Evolutionary conservation across 768 basidiomycete genomes (phyloP).

Genomic region (Crucibulum laeve): DNA sequence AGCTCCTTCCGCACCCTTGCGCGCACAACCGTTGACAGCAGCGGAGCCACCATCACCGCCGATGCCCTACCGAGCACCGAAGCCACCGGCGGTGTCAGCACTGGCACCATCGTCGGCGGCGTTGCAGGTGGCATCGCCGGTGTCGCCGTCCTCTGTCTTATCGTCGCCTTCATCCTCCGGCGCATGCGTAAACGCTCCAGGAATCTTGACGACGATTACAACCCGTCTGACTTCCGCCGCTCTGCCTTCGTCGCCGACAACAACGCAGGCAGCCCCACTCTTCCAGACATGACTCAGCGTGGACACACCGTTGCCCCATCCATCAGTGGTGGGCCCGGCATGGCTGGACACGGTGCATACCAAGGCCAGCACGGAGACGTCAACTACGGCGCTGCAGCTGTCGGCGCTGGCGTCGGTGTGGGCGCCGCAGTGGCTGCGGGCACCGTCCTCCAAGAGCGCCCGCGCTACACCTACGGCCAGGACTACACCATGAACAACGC

Average conservation of each 20-base stretch:
- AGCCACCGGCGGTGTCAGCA: conserved; percentile 17
- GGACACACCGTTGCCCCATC: conserved; percentile 22
- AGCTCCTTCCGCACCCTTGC: conserved; percentile 15
- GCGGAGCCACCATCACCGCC: conserved; percentile 15
- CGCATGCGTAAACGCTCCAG: conserved; percentile 27
- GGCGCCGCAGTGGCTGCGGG: conserved; percentile 11
- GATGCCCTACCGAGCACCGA: conserved; percentile 6
- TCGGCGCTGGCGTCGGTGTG: conserved; percentile 16
- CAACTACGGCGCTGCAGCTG: conserved; percentile 23
- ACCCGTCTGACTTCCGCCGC: conserved; percentile 23
- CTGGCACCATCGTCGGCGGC: conserved; percentile 37
- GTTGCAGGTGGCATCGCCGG: conserved; percentile 35
- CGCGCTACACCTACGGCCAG: conserved; percentile 36
- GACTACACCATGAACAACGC: conserved; percentile 13
- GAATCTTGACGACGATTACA: conserved; percentile 33
- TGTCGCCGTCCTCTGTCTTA: conserved; percentile 26
- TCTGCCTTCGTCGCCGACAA: conserved; percentile 20
- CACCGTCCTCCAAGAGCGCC: conserved; percentile 34
- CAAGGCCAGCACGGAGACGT: conserved; percentile 28
- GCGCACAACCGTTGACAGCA: conserved; percentile 9
- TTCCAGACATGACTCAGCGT: conserved; percentile 22
- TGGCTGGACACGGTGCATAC: conserved; percentile 38
- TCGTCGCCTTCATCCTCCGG: conserved; percentile 34
- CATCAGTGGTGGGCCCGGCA: conserved; percentile 22
- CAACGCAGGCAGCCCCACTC: conserved; percentile 17